phyloP scores from a whole-genome alignment of 805 yeast species.

The Danielozyma ontarioensis region DNA sequence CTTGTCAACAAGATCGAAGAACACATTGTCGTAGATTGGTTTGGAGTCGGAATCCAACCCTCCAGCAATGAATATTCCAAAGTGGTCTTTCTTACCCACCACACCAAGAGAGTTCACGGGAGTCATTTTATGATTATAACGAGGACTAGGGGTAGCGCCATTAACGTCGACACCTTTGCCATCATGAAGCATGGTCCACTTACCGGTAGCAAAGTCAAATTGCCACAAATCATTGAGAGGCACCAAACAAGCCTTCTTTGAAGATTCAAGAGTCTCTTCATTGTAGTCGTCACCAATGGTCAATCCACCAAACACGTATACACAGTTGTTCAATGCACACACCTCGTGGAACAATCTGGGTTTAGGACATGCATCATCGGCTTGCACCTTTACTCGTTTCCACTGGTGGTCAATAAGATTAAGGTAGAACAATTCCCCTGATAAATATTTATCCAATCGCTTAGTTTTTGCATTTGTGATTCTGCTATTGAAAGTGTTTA shows the following conservation, averaged over 20 bases:
- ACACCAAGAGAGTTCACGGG: conserved; percentile 33
- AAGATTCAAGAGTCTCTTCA: neutral
- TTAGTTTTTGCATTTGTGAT: conserved; percentile 21
- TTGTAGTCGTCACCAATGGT: conserved; percentile 28
- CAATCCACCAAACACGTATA: conserved; percentile 67
- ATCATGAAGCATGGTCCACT: conserved; percentile 51
- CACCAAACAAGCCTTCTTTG: conserved; percentile 8
- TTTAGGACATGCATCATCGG: conserved; percentile 20
- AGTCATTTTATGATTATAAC: conserved; percentile 53
- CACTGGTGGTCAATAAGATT: conserved; percentile 56
- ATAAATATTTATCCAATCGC: conserved; percentile 37
- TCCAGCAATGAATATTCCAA: conserved; percentile 50
- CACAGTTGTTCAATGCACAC: conserved; percentile 41
- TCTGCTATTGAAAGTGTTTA: conserved; percentile 30
- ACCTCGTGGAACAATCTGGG: conserved; percentile 61
- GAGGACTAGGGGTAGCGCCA: conserved; percentile 22
- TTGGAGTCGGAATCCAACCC: conserved; percentile 39
- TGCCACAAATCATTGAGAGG: conserved; percentile 69
- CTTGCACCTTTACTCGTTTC: conserved; percentile 37
- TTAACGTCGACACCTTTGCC: conserved; percentile 21
- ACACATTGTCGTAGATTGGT: conserved; percentile 26
- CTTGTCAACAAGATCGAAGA: conserved; percentile 43
- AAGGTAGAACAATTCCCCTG: conserved; percentile 60
- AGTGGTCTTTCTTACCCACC: conserved; percentile 34
- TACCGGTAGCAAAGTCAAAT: conserved; percentile 46